Evolutionary conservation across 768 basidiomycete species (phyloP), one percentile per base, ranked within the genome.

Genomic region (Kwoniella dendrophila): DNA sequence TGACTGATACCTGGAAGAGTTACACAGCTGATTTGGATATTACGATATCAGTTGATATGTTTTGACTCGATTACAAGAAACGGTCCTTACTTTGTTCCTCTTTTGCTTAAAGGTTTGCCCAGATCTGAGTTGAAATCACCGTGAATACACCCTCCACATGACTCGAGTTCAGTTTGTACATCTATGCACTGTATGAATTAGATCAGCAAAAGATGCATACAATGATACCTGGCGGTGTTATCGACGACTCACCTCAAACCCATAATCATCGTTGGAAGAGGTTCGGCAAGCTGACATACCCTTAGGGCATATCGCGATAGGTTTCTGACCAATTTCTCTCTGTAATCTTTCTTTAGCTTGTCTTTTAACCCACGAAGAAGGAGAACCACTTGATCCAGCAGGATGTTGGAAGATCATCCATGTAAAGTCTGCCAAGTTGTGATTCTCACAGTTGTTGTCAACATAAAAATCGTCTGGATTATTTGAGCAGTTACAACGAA

Each of bases 91-190:
- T 44, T 22, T 14, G 22, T 26, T 7, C 54, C 54, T 18, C 24
- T 44, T 22, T 4, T 44, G 20, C 32, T 40, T 38, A 27, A 8
- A 24, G 20, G 24, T 10, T 8, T 44, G 38, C 1, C 22, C 22
- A n/a, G n/a, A n/a, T n/a, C n/a, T n/a, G n/a, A n/a, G n/a, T n/a
- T n/a, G 34, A 56, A 18, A 11, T 26, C 12, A 8, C 54, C 54
- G 22, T 56, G 4, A 12, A 44, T 32, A 41, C 54, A 56, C 4
- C 54, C 54, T 4, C 54, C 54, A 32, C 54, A 56, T 3, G 54
- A 56, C 22, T 56, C 54, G 8, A 56, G 12, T 41, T 56, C 54
- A 14, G 38, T 27, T 7, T 41, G 38, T 3, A 20, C 32, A 29
- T 56, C 41, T 26, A 56, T 33, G 54, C 54, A 56, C 54, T 56